Conservation (phyloP, 306 rosid species). For the Crotalaria pallida region DNA sequence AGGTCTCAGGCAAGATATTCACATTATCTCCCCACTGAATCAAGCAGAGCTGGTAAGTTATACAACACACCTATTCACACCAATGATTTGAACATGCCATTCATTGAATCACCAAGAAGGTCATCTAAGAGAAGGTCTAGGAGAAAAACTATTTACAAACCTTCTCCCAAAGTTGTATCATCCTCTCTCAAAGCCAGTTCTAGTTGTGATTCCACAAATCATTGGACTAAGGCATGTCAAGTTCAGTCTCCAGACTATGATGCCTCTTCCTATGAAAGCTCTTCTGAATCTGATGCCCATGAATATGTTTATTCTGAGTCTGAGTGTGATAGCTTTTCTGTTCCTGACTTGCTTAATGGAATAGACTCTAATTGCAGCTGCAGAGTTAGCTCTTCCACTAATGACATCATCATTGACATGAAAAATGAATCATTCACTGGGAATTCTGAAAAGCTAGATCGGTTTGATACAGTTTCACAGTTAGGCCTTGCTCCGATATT, state of each 20-base stretch:
- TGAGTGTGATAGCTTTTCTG: conserved; percentile 37
- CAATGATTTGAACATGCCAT: conserved; percentile 36
- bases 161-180: conserved; percentile 48
- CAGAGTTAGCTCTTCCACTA: conserved; percentile 66
- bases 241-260: conserved; percentile 47
- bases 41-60: conserved; percentile 33
- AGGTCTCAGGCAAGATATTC: conserved; percentile 43
- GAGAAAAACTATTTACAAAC: conserved; percentile 72
- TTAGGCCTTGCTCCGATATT: conserved; percentile 53
- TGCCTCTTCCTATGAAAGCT: conserved; percentile 44
- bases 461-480: conserved; percentile 46
- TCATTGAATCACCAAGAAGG: conserved; percentile 62
- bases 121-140: conserved; percentile 53
- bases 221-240: conserved; percentile 23
- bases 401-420: conserved; percentile 77
- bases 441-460: conserved; percentile 34
- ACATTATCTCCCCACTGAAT: conserved; percentile 34
- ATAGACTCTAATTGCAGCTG: conserved; percentile 44
- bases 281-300: conserved; percentile 40
- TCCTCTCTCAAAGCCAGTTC: conserved; percentile 29
- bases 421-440: conserved; percentile 39
- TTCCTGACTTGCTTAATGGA: conserved; percentile 45
- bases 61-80: conserved; percentile 37
- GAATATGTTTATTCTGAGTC: conserved; percentile 50
- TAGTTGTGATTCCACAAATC: conserved; percentile 24